Conservation (phyloP, 306 rosid genomes). For the Quercus cerris region DNA sequence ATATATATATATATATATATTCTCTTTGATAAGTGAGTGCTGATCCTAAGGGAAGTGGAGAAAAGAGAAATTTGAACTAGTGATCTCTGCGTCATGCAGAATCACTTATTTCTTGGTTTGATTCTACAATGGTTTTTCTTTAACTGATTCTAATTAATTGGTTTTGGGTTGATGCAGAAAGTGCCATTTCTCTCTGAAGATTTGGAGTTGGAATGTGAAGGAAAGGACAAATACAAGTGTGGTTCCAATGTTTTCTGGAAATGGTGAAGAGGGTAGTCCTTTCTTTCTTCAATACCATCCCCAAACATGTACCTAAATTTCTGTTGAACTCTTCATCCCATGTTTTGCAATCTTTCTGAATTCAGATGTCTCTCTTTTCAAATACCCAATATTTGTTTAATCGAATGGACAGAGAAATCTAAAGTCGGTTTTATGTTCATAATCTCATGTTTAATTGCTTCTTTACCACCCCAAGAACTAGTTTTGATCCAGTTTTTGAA, state of each 20-base stretch:
- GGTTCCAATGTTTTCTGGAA: constrained; percentile 99
- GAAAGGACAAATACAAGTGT: constrained; percentile 94
- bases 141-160: background rate
- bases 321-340: constrained; percentile 1
- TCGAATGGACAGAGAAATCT: background rate
- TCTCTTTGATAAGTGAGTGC: background rate
- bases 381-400: background rate
- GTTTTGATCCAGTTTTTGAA: background rate
- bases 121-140: background rate
- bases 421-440: background rate
- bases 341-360: constrained; percentile 3
- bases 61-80: too few species aligned
- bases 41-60: too few species aligned
- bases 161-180: constrained; percentile 53
- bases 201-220: constrained; percentile 85
- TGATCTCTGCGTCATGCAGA: too few species aligned
- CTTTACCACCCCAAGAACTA: background rate
- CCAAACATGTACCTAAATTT: constrained; percentile 26
- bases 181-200: constrained; percentile 83
- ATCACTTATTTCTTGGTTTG: background rate
- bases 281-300: background rate
- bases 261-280: constrained; percentile 53
- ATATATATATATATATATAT: background rate
- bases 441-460: background rate
- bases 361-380: background rate